Percentiles rank a stretch among this genome's conserved stretches.
Evolutionary conservation across 352 stramenopile genomes (phyloP).

Genomic region (Globisporangium splendens): DNA sequence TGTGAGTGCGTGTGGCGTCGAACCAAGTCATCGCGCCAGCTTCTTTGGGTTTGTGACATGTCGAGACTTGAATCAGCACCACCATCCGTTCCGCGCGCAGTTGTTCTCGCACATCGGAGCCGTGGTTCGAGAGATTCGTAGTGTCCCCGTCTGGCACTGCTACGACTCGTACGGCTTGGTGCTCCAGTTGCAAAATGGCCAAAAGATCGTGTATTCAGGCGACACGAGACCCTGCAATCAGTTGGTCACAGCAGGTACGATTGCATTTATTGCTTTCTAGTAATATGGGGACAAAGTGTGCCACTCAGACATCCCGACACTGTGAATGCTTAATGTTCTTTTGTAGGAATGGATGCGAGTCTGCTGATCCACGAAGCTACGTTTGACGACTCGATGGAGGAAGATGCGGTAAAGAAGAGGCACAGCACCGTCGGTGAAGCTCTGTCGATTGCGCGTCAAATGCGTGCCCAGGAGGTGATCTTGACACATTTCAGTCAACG

Average conservation of each 20-base stretch:
- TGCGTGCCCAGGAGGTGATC: constrained; percentile 85
- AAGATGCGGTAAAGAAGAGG: constrained; percentile 90
- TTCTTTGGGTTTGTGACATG: constrained; percentile 38
- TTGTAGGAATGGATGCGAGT: constrained; percentile 37
- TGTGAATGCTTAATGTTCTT: background rate
- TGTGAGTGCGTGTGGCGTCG: background rate
- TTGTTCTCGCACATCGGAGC: constrained; percentile 31
- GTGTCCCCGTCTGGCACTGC: constrained; percentile 79
- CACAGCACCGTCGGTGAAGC: constrained; percentile 94
- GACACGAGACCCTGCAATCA: constrained; percentile 90
- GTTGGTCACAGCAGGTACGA: constrained; percentile 39
- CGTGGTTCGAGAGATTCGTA: constrained; percentile 35
- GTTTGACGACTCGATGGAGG: constrained; percentile 94
- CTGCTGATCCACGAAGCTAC: constrained; percentile 97
- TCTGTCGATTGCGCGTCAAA: constrained; percentile 65
- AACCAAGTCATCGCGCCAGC: background rate
- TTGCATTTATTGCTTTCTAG: too few relatives aligned
- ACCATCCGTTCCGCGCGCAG: constrained; percentile 17
- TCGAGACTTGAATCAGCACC: constrained; percentile 45
- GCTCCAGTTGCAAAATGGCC: constrained; percentile 35
- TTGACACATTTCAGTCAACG: constrained; percentile 95
- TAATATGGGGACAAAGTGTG: too few relatives aligned
- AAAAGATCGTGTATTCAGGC: constrained; percentile 89
- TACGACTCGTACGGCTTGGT: constrained; percentile 77
- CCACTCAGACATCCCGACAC: too few relatives aligned